phyloP scores from a whole-genome alignment of 805 yeast genomes.

The Ogataea thermomethanolica region DNA sequence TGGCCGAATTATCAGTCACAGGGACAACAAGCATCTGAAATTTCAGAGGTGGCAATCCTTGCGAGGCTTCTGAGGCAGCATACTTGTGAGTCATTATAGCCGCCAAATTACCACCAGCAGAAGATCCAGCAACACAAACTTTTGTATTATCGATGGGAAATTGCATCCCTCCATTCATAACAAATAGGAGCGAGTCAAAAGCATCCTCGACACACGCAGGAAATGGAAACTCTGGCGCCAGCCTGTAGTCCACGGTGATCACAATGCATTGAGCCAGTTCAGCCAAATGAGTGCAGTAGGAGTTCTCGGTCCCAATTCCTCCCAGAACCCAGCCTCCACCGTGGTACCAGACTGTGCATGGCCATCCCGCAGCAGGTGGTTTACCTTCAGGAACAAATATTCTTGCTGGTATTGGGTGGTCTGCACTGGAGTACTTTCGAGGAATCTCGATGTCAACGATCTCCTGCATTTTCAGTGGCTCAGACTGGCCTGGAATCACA shows the following conservation, averaged over 20 bases:
- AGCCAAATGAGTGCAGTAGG: conserved; percentile 40
- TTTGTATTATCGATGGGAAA: conserved; percentile 32
- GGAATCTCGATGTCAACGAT: conserved; percentile 21
- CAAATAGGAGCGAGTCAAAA: conserved; percentile 36
- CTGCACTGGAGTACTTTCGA: conserved; percentile 27
- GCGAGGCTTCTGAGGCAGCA: conserved; percentile 26
- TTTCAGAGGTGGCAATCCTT: conserved; percentile 32
- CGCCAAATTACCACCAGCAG: conserved; percentile 43
- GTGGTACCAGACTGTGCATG: conserved; percentile 33
- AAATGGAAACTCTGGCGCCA: conserved; percentile 48
- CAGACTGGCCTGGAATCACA: conserved; percentile 31
- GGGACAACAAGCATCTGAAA: conserved; percentile 44
- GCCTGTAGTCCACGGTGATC: conserved; percentile 45
- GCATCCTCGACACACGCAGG: conserved; percentile 48
- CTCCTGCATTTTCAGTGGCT: conserved; percentile 20
- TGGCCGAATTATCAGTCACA: conserved; percentile 42
- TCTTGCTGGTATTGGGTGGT: conserved; percentile 24
- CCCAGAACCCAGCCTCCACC: conserved; percentile 38
- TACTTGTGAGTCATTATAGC: conserved; percentile 35
- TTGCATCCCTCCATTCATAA: conserved; percentile 25
- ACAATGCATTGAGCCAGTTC: conserved; percentile 34
- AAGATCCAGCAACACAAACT: conserved; percentile 43
- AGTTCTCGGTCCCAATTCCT: conserved; percentile 34
- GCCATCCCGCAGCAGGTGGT: conserved; percentile 23
- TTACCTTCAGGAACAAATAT: conserved; percentile 31